Percentiles rank a stretch among this genome's conserved stretches.
phyloP scores from a whole-genome alignment of 805 yeast species.

The Kregervanrija pseudodelftensis region DNA sequence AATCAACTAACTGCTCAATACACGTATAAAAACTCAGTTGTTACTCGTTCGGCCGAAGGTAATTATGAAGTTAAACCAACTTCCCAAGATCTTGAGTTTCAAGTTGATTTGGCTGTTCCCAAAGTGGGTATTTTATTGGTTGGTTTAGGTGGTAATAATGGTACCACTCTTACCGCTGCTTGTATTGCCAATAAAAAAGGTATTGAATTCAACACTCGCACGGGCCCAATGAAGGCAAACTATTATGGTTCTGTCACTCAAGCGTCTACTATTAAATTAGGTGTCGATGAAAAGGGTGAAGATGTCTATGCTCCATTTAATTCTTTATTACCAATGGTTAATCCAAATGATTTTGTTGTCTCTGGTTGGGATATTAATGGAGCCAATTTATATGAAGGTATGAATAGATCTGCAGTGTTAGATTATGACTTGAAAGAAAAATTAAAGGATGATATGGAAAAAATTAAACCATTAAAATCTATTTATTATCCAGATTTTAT shows the following conservation, averaged over 20 bases:
- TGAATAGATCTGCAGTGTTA: slow-evolving; percentile 79
- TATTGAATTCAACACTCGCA: slow-evolving; percentile 72
- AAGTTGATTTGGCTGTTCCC: slow-evolving; percentile 74
- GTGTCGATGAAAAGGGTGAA: slow-evolving; percentile 72
- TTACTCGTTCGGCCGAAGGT: slow-evolving; percentile 45
- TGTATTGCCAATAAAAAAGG: slow-evolving; percentile 78
- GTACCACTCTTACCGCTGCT: slow-evolving; percentile 84
- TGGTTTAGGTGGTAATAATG: slow-evolving; percentile 96
- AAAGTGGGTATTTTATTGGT: slow-evolving; percentile 85
- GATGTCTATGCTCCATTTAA: slow-evolving; percentile 93
- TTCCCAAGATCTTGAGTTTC: slow-evolving; percentile 70
- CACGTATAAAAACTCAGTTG: slow-evolving; percentile 70
- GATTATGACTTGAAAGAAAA: slow-evolving; percentile 79
- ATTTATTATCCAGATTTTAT: slow-evolving; percentile 94
- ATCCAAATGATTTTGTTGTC: slow-evolving; percentile 84
- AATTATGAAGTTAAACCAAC: slow-evolving; percentile 63
- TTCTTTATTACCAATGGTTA: slow-evolving; percentile 77
- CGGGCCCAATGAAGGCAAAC: slow-evolving; percentile 64
- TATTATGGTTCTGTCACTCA: slow-evolving; percentile 95
- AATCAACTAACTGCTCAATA: slow-evolving; percentile 53
- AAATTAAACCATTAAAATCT: slow-evolving; percentile 68
- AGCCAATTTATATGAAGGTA: slow-evolving; percentile 64
- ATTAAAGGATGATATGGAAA: slow-evolving; percentile 55
- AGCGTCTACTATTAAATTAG: slow-evolving; percentile 82
- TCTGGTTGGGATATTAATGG: slow-evolving; percentile 94